Percentiles rank a stretch among this genome's conserved stretches.
Evolutionary conservation across 1,284 basidiomycete genomes (phyloP).

Genomic region (Moesziomyces globuligerus): DNA sequence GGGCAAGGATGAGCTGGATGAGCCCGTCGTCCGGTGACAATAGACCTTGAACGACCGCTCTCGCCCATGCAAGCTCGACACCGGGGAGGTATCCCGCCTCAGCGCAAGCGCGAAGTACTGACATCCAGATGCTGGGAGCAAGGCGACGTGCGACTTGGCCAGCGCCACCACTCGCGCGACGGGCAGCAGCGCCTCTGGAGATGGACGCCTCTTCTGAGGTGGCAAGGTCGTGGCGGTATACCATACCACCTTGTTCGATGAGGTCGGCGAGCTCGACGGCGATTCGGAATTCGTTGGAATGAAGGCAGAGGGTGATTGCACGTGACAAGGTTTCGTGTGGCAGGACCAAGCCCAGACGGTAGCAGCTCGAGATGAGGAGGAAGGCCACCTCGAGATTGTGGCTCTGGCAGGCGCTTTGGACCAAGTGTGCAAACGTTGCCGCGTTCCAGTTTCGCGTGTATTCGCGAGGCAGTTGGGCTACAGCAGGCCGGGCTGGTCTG

Average conservation of each 20-base stretch:
- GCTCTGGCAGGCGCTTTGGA: conserved; percentile 38
- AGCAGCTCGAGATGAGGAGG: conserved; percentile 35
- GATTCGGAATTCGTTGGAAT: conserved; percentile 40
- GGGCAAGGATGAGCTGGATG: conserved; percentile 31
- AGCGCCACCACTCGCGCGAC: conserved; percentile 5
- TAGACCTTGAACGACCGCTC: conserved; percentile 22
- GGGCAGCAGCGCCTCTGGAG: background rate
- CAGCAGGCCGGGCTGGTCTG: background rate
- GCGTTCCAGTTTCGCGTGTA: conserved; percentile 48
- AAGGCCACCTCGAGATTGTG: conserved; percentile 53
- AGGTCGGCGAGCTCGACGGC: conserved; percentile 46
- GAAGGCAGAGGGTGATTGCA: conserved; percentile 27
- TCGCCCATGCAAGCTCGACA: conserved; percentile 53
- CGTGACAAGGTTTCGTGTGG: conserved; percentile 19
- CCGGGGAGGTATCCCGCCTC: conserved; percentile 47
- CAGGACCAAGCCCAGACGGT: conserved; percentile 16
- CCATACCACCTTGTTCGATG: conserved; percentile 31
- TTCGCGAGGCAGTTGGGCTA: conserved; percentile 12
- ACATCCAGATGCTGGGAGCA: conserved; percentile 52
- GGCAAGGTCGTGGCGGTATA: conserved; percentile 3
- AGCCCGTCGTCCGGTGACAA: conserved; percentile 52
- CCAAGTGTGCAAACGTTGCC: conserved; percentile 41
- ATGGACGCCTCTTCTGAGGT: background rate
- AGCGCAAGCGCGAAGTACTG: conserved; percentile 49
- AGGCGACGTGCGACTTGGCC: conserved; percentile 26